Evolutionary conservation across 495 filamentous ascomycete genomes (phyloP), one percentile per base, ranked within the genome.

Genomic region (Neurospora africana): DNA sequence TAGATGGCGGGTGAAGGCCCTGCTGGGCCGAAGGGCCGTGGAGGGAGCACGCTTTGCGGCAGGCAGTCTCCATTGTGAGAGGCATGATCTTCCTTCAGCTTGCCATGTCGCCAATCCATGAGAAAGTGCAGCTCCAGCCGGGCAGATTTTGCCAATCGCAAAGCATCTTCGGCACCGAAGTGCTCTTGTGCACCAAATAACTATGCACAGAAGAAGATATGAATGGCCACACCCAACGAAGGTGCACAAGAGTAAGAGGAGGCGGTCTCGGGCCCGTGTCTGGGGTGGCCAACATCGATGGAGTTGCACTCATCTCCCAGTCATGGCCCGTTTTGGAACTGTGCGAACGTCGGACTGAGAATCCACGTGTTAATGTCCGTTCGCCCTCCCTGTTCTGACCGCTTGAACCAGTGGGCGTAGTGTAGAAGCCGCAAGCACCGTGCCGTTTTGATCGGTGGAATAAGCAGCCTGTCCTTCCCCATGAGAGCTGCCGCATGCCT

Each of bases 121-220:
- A 65, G 27, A 65, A 65, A 65, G 53, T 65, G 36, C 70, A 53
- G 23, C 41, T 35, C 38, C 38, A 68, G 17, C 53, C 39, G 70
- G 35, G 33, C 33, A 21, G 13, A 15, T 68, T 27, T 65, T 68
- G 53, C 70, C 53, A 71, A 71, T 37, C 53, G 38, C n/a, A 27
- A 7, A 40, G 33, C 7, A 33, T 37, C 11, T 40, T 71, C 70
- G 70, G 70, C 70, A 71, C 70, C 70, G 70, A 71, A 36, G n/a
- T 53, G 70, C 27, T 23, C 35, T 68, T 68, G 47, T 71, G 35
- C 70, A 71, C 27, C 30, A 36, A 47, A 37, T 68, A 19, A n/a
- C 68, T 71, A 19, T 37, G 21, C 35, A 71, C 58, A 65, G 27
- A 19, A 33, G 27, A 15, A 9, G 7, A 19, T 65, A 27, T 35